phyloP scores from a whole-genome alignment of 1,284 basidiomycete genomes.

The Microstroma glucosiphilum region DNA sequence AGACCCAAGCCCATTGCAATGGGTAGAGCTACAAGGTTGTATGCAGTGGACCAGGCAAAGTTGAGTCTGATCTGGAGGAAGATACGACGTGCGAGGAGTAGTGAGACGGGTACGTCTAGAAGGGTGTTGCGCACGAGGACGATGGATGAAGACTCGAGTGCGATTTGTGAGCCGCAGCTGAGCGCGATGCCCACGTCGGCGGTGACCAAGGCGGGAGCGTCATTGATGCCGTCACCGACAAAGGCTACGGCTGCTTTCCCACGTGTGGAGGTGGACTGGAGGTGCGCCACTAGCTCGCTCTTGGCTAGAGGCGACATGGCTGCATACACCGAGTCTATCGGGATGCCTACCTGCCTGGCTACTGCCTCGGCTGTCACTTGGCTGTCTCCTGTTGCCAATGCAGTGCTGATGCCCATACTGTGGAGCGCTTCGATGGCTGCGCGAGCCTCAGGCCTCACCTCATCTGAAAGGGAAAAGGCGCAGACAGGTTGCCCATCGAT shows the following conservation, averaged over 20 bases:
- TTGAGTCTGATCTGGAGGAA: slow-evolving; percentile 76
- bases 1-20: slow-evolving; percentile 95
- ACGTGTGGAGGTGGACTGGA: slow-evolving; percentile 60
- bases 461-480: slow-evolving; percentile 40
- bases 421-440: slow-evolving; percentile 30
- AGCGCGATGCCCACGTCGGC: slow-evolving; percentile 93
- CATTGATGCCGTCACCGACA: slow-evolving; percentile 99
- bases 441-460: slow-evolving; percentile 42
- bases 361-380: slow-evolving; percentile 37
- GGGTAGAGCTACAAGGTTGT: slow-evolving; percentile 92
- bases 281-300: slow-evolving; percentile 58
- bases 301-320: slow-evolving; percentile 47
- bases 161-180: slow-evolving; percentile 89
- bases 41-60: slow-evolving; percentile 54
- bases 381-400: slow-evolving; percentile 46
- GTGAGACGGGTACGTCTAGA: slow-evolving; percentile 89
- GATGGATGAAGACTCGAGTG: slow-evolving; percentile 94
- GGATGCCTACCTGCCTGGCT: slow-evolving; percentile 35
- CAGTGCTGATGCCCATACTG: slow-evolving; percentile 40
- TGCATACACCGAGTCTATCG: slow-evolving; percentile 33
- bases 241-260: slow-evolving; percentile 49
- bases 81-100: slow-evolving; percentile 81
- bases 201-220: slow-evolving; percentile 90
- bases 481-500: slow-evolving; percentile 32
- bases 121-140: slow-evolving; percentile 95